These are phyloP conservation scores for Kwoniella bestiolae DNA, from an alignment of 768 basidiomycete species.

Conservation along the genomic window DNA sequence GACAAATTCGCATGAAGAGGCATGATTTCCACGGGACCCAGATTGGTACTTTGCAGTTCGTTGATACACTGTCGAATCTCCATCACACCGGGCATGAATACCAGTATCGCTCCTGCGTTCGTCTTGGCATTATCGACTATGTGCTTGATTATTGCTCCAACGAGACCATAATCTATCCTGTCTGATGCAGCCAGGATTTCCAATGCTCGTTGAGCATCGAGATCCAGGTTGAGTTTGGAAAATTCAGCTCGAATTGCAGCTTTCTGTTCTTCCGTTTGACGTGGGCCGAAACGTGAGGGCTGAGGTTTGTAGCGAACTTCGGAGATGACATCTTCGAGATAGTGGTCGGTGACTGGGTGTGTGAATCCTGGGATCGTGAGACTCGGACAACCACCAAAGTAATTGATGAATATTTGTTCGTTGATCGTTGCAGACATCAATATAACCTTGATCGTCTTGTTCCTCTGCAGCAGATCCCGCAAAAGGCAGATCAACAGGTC, in stretches of 20 bases:
- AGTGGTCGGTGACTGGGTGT: slow-evolving; percentile 75
- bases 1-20: slow-evolving; percentile 90
- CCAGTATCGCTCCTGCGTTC: slow-evolving; percentile 70
- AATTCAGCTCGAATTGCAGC: slow-evolving; percentile 63
- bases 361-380: slow-evolving; percentile 82
- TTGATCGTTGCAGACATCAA: slow-evolving; percentile 97
- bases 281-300: slow-evolving; percentile 58
- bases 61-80: slow-evolving; percentile 81
- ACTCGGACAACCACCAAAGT: slow-evolving; percentile 80
- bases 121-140: slow-evolving; percentile 63
- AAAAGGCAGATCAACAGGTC: slow-evolving; percentile 87
- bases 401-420: slow-evolving; percentile 59
- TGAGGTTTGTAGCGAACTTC: slow-evolving; percentile 65
- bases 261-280: slow-evolving; percentile 62
- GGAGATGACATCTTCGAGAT: slow-evolving; percentile 78
- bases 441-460: slow-evolving; percentile 73
- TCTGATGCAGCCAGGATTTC: slow-evolving; percentile 68
- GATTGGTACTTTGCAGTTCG: slow-evolving; percentile 58
- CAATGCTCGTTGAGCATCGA: slow-evolving; percentile 64
- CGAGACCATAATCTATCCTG: slow-evolving; percentile 75
- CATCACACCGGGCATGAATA: slow-evolving; percentile 89
- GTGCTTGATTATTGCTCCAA: slow-evolving; percentile 69
- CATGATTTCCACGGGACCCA: slow-evolving; percentile 59
- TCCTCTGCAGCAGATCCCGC: slow-evolving; percentile 70
- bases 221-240: slow-evolving; percentile 64